phyloP scores from a whole-genome alignment of 2,329 filamentous ascomycete genomes.

The Incumbomyces delicatus region DNA sequence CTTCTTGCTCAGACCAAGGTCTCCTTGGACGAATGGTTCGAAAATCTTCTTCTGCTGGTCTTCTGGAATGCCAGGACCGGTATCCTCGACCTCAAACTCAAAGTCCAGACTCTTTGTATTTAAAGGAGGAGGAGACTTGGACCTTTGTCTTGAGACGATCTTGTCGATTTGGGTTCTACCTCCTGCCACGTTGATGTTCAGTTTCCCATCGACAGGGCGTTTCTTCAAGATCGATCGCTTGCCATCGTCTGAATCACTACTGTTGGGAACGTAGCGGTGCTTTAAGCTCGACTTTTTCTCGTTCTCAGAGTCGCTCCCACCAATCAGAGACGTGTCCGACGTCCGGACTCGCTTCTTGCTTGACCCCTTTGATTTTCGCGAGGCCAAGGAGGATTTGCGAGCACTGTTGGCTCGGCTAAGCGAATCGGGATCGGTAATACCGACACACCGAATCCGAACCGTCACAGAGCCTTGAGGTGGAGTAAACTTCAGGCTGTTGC shows the following conservation, averaged over 20 bases:
- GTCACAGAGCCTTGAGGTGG: constrained; percentile 64
- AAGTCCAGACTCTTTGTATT: constrained; percentile 61
- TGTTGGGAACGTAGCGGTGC: constrained; percentile 6
- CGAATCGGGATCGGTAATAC: constrained; percentile 12
- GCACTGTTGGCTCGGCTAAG: constrained; percentile 15
- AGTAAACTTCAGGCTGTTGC: constrained; percentile 87
- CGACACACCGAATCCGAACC: constrained; percentile 62
- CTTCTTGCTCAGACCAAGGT: constrained; percentile 78
- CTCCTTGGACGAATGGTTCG: constrained; percentile 91
- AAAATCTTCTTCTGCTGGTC: constrained; percentile 75
- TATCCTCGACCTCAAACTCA: constrained; percentile 83
- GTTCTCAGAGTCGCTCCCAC: constrained; percentile 10
- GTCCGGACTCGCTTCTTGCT: constrained; percentile 19
- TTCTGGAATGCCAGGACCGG: constrained; percentile 72
- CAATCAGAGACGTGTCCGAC: constrained; percentile 17
- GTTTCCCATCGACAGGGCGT: constrained; percentile 35
- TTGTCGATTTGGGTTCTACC: constrained; percentile 46
- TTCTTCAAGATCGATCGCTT: constrained; percentile 23
- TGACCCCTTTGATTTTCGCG: constrained; percentile 15
- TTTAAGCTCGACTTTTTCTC: constrained; percentile 7
- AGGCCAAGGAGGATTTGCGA: constrained; percentile 29
- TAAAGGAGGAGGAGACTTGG: constrained; percentile 50
- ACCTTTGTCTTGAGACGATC: constrained; percentile 43
- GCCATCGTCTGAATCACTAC: constrained; percentile 5
- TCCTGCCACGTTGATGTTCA: constrained; percentile 53